A percentile compares a stretch with the other conserved stretches of the same genome.
These are phyloP conservation scores for Trichosporon asahii DNA, from an alignment of 1,284 basidiomycete species.

Conservation along the genomic window DNA sequence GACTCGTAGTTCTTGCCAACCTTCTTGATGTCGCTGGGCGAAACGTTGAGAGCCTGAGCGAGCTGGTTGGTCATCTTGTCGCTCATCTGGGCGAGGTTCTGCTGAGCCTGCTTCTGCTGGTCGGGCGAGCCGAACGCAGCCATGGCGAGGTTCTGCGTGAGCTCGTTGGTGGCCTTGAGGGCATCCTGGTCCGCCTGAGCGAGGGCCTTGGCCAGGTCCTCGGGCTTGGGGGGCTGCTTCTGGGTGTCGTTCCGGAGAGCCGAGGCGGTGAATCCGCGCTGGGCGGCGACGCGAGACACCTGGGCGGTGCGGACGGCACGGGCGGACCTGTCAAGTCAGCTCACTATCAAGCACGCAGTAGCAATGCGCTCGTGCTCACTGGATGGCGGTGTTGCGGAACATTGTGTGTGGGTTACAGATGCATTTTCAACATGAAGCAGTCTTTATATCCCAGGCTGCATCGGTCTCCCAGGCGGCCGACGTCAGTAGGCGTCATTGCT, in stretches of 20 bases:
- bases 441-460: not conserved
- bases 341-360: not conserved
- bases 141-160: not conserved
- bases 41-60: conserved; percentile 1
- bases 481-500: not conserved
- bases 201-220: conserved; percentile 2
- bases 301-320: not conserved
- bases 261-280: not conserved
- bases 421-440: not conserved
- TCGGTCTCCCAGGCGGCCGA: not conserved
- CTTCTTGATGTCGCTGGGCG: not conserved
- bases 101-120: conserved; percentile 8
- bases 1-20: not conserved
- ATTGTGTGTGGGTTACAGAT: not conserved
- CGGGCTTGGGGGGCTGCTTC: not conserved
- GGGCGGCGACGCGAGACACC: not conserved
- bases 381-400: conserved; percentile 8
- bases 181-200: conserved; percentile 4
- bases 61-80: conserved; percentile 11
- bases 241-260: not conserved
- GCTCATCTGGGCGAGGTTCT: conserved; percentile 2
- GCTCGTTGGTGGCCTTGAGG: not conserved
- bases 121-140: not conserved
- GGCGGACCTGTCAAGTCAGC: not conserved
- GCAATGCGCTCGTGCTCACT: not conserved